These are phyloP conservation scores for Gossypium herbaceum DNA, from an alignment of 345 rosid genomes.

Conservation along the genomic window DNA sequence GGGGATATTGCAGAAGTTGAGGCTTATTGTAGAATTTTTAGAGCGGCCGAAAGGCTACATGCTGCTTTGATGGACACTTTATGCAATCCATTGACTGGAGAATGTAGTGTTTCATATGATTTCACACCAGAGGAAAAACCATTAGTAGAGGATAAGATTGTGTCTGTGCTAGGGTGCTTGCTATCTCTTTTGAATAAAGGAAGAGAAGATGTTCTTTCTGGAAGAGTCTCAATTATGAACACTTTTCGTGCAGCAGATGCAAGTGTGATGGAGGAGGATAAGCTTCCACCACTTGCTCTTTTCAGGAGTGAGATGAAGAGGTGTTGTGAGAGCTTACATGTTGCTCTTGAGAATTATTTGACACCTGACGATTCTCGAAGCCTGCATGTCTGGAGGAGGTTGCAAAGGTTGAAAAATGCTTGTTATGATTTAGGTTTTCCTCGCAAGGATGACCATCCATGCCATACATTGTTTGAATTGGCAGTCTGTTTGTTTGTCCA, in stretches of 20 bases:
- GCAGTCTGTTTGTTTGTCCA: slow-evolving; percentile 63
- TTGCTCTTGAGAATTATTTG: slow-evolving; percentile 83
- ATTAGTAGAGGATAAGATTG: slow-evolving; percentile 80
- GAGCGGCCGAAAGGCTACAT: slow-evolving; percentile 80
- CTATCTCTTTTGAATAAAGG: slow-evolving; percentile 81
- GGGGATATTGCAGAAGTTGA: slow-evolving; percentile 97
- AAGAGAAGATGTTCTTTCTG: slow-evolving; percentile 87
- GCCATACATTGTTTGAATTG: slow-evolving; percentile 70
- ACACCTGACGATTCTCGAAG: slow-evolving; percentile 66
- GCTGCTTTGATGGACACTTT: slow-evolving; percentile 84
- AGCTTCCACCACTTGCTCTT: slow-evolving; percentile 86
- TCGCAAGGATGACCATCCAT: slow-evolving; percentile 60
- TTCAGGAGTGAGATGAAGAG: slow-evolving; percentile 95
- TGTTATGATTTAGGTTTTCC: slow-evolving; percentile 89
- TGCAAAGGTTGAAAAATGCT: slow-evolving; percentile 89
- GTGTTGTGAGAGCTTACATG: slow-evolving; percentile 89
- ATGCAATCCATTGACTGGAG: slow-evolving; percentile 95
- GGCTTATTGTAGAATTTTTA: slow-evolving; percentile 91
- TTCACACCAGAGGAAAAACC: slow-evolving; percentile 79
- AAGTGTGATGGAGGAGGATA: slow-evolving; percentile 58
- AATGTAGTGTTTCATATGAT: slow-evolving; percentile 73
- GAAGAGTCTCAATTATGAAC: slow-evolving; percentile 58
- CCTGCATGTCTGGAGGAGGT: slow-evolving; percentile 74
- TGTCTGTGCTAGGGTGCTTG: slow-evolving; percentile 89
- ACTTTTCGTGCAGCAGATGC: slow-evolving; percentile 45